Evolutionary conservation across 345 rosid species (phyloP), one percentile per base, ranked within the genome.

Genomic region (Pugionium cornutum): DNA sequence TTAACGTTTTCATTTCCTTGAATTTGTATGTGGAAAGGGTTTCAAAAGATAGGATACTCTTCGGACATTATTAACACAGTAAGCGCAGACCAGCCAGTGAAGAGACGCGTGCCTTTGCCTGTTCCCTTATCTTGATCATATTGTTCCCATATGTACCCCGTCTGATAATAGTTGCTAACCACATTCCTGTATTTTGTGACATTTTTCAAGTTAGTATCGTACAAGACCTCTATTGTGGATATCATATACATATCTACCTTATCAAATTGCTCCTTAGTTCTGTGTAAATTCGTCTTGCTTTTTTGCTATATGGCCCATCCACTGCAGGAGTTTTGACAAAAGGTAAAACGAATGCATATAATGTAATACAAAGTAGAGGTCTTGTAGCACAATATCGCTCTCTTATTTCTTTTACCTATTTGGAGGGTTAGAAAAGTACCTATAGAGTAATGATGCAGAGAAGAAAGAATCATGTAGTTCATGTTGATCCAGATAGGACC

Each of bases 401-500:
- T 44, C 34, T 1, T 69, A 33, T 59, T 8, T 18, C 0, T 18
- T 18, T 18, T 18, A 18, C 18, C 25, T 34, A 45, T n/a, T 26
- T 31, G 36, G 37, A 40, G 53, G 11, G 18, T 54, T 9, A 45
- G 69, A 48, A 54, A 37, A 31, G 64, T 85, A 88, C 99, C 99
- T 80, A 51, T 53, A 3, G 95, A 82, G 79, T 90, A 94, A 80
- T 94, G 84, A 72, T 86, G 76, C 46, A 94, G 89, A 3, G 99
- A 83, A 41, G 97, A 86, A 65, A 94, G 90, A 70, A 88, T 84
- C 91, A 86, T 69, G 79, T 86, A 94, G 73, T 94, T 94, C 85
- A 90, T 75, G 84, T 94, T 94, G 82, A 90, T 84, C 99, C 99
- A 94, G 64, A 94, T 80, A 31, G 97, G 96, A 57, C 97, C 96